These are phyloP conservation scores for Quillaja saponaria DNA, from an alignment of 306 rosid species.

Conservation along the genomic window DNA sequence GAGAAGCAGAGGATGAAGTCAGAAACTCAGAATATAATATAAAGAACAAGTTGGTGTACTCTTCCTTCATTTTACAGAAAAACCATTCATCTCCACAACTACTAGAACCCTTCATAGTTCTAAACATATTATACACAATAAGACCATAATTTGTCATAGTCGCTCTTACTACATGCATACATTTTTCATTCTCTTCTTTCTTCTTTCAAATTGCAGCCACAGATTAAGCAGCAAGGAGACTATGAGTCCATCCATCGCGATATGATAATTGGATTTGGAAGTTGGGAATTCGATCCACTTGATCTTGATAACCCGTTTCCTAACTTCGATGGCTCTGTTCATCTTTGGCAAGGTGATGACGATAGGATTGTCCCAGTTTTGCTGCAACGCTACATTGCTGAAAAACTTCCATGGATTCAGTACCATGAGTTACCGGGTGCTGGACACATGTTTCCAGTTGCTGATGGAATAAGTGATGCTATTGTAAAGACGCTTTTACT, in stretches of 20 bases:
- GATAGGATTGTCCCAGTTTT: conserved; percentile 43
- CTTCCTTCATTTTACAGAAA: no score
- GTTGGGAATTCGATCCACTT: conserved; percentile 61
- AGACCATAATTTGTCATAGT: neutral
- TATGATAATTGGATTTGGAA: conserved; percentile 52
- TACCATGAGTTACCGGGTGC: conserved; percentile 69
- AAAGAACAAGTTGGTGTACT: no score
- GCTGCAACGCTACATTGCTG: conserved; percentile 46
- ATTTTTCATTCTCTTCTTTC: neutral
- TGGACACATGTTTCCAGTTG: conserved; percentile 53
- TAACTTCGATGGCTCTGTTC: conserved; percentile 42
- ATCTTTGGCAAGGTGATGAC: conserved; percentile 76
- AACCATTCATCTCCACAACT: no score
- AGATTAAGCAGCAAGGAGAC: conserved; percentile 52
- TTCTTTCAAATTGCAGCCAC: conserved; percentile 29
- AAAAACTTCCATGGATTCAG: conserved; percentile 64
- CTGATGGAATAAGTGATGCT: conserved; percentile 31
- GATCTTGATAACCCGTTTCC: conserved; percentile 56
- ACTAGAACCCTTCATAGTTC: neutral
- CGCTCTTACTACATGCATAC: neutral
- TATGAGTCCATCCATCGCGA: conserved; percentile 55
- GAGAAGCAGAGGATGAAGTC: no score
- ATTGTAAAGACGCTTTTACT: conserved; percentile 39
- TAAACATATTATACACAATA: neutral
- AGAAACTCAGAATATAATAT: no score